Base-by-base conservation (phyloP, 768 basidiomycete species). In the Porpolomopsis calyptriformis region DNA sequence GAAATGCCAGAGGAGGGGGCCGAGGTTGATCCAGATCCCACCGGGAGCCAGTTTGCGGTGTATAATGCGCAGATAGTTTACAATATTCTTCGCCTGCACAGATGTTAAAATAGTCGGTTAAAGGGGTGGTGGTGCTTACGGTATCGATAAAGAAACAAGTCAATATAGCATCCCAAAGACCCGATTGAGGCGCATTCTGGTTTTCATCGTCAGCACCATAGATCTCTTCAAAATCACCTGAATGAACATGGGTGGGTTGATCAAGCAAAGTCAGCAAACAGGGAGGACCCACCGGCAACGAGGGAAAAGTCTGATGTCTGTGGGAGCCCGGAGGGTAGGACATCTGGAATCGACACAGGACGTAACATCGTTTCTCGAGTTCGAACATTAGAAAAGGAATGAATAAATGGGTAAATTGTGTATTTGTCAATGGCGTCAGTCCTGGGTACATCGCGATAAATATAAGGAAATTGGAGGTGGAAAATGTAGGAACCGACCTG, bases 121-220 rank as follows among this genome's bases (percentile, higher is more conserved):
- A 11, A 14, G 40, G 18, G 14, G 24, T 39, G 9, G 26, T 3
- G 42, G 11, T 12, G 25, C 25, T 5, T 53, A 90, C 91, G 3
- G 92, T 96, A 57, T 99, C 93, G 41, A 98, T 82, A 69, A 97
- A 98, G 73, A 97, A 98, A 59, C 91, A 97, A 1, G 92, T 97
- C 52, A 96, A 62, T 5, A 98, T 74, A 0, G 85, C 86, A 52
- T 94, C 80, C 90, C 90, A 98, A 53, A 77, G 62, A 10, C 84
- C 88, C 2, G 74, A 66, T 42, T 90, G 86, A 3, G 82, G 78
- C 50, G 83, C 80, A 4, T 44, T 11, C 24, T 69, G 64, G 9
- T 72, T 68, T 24, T 73, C 64, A 33, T 67, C 64, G 8, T 74
- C 69, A 12, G 65, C 64, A 0, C 86, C 87, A 57, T 94, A 97